Conservation (phyloP, 75 land plant genomes). For the Cunninghamia lanceolata region DNA sequence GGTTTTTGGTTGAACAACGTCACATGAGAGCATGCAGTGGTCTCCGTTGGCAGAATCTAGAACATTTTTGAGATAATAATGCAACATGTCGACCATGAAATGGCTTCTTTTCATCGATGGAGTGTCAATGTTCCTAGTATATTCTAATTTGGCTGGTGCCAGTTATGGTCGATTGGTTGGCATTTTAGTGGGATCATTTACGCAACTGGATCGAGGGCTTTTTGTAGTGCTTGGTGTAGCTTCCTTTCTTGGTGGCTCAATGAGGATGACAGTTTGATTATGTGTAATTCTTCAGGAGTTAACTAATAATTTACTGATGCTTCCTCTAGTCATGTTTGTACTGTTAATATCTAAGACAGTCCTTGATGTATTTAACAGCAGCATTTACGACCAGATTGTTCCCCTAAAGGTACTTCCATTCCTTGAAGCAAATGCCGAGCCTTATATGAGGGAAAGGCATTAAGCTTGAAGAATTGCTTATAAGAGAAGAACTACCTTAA, state of each 20-base stretch:
- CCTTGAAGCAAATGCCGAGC: constrained; percentile 43
- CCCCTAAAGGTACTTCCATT: constrained; percentile 49
- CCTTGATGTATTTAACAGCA: constrained; percentile 34
- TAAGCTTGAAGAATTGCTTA: too few relatives aligned
- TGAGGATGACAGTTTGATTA: constrained; percentile 52
- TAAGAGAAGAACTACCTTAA: too few relatives aligned
- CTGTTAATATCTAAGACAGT: constrained; percentile 52
- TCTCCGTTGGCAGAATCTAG: too few relatives aligned
- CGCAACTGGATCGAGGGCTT: constrained; percentile 27
- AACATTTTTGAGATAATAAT: too few relatives aligned
- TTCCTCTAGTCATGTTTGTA: constrained; percentile 52
- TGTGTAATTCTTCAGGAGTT: constrained; percentile 50
- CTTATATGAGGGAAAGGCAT: constrained; percentile 53
- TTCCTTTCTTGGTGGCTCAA: constrained; percentile 53
- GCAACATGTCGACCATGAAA: too few relatives aligned
- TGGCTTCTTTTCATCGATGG: too few relatives aligned
- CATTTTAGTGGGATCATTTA: constrained; percentile 21
- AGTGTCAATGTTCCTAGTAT: too few relatives aligned
- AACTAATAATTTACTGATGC: constrained; percentile 40
- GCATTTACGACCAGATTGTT: constrained; percentile 37
- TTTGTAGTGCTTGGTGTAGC: constrained; percentile 50
- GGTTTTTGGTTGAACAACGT: too few relatives aligned
- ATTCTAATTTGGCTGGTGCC: constrained; percentile 46
- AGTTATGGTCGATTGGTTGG: constrained; percentile 44
- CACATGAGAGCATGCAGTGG: too few relatives aligned